Base-by-base conservation (phyloP, 768 basidiomycete species). In the Crepidotus variabilis region DNA sequence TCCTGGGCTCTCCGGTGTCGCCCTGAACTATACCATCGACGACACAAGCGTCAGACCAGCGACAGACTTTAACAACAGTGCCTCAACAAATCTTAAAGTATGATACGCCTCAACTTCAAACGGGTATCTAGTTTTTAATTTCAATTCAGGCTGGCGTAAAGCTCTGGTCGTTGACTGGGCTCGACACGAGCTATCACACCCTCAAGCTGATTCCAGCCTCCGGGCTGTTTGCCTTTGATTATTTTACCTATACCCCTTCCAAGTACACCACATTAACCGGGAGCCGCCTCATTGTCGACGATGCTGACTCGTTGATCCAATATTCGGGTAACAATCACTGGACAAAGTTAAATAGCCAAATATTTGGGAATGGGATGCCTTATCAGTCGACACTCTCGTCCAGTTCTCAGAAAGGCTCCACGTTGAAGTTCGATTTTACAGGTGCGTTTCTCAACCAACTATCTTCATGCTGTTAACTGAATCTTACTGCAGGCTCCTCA, bases 1-100 rank as follows among this genome's bases (percentile, higher is more conserved):
- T 6, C 54, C 47, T 7, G 45, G 50, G 8, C 47, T 48, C 5
- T 48, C 36, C 46, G 34, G 51, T n/a, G 45, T 57, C 2, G 45
- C 46, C 2, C 33, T 51, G 5, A 57, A 57, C 35, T 61, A 61
- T n/a, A 55, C 52, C 7, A 55, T 61, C 18, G 60, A 61, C 51
- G 45, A 34, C 21, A 55, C 60, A 11, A 61, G 52, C n/a, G 50
- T 51, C 8, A 36, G 57, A 39, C 53, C 57, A 6, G 50, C 54
- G 2, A 43, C 39, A 5, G 36, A 24, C 18, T 55, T 59, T 11
- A 50, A 50, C 23, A 24, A 24, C 20, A 55, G 34, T 32, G 32
- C 18, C 23, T 22, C n/a, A 16, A 7, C 28, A 49, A 23, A 21
- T 50, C 11, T 34, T 11, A 55, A 55, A 24, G 33, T 10, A 20